Evolutionary conservation across 2,329 filamentous ascomycete species (phyloP).

Genomic region (Trichophyton rubrum): DNA sequence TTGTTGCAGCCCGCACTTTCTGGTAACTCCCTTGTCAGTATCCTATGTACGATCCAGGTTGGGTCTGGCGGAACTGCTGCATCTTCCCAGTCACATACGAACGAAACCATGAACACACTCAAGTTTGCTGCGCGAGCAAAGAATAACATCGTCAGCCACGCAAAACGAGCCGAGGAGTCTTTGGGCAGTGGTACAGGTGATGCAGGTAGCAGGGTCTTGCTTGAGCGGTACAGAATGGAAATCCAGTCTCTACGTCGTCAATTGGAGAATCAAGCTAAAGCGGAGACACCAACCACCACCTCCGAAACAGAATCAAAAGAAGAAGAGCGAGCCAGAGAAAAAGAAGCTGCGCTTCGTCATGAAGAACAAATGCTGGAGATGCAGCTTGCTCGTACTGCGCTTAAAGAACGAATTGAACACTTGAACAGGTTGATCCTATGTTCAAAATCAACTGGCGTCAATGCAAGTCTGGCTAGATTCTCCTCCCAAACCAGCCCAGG

Average conservation of each 20-base stretch:
- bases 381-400: constrained; percentile 85
- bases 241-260: constrained; percentile 71
- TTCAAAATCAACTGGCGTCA: constrained; percentile 91
- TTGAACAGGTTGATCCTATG: constrained; percentile 88
- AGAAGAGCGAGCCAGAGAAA: constrained; percentile 52
- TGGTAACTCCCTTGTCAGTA: constrained; percentile 88
- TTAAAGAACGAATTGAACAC: constrained; percentile 96
- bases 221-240: constrained; percentile 89
- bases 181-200: constrained; percentile 63
- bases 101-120: constrained; percentile 86
- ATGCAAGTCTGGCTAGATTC: constrained; percentile 56
- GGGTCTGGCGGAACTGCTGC: constrained; percentile 63
- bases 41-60: constrained; percentile 90
- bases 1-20: constrained; percentile 85
- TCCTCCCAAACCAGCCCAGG: constrained; percentile 40
- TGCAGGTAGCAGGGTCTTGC: constrained; percentile 68
- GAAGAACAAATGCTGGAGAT: constrained; percentile 98
- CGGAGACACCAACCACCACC: constrained; percentile 23
- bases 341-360: constrained; percentile 72
- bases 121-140: constrained; percentile 95
- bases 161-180: constrained; percentile 87
- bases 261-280: constrained; percentile 69
- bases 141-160: constrained; percentile 95
- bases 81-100: constrained; percentile 59
- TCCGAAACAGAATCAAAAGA: constrained; percentile 41